A percentile compares a stretch with the other conserved stretches of the same genome.
phyloP scores from a whole-genome alignment of 2,329 filamentous ascomycete species.

The Didymella arachidicola region DNA sequence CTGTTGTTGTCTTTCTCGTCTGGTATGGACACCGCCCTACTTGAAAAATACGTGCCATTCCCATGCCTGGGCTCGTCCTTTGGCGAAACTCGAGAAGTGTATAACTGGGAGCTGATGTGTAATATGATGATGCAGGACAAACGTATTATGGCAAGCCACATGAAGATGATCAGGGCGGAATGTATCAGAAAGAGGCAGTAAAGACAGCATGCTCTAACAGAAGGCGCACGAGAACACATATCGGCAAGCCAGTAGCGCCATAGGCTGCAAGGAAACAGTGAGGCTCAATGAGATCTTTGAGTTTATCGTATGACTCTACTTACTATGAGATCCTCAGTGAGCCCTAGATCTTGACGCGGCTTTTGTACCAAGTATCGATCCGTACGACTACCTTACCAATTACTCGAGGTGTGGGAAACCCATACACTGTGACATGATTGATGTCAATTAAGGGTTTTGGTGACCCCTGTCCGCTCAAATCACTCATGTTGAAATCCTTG shows the following conservation, averaged over 20 bases:
- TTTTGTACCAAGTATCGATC: background rate
- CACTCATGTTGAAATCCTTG: too few species aligned
- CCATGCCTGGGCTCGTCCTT: background rate
- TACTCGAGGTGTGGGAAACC: too few species aligned
- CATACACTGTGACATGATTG: too few species aligned
- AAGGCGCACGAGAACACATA: background rate
- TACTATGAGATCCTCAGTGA: background rate
- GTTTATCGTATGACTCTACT: background rate
- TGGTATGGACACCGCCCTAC: background rate
- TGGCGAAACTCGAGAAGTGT: background rate
- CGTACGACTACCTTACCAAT: background rate
- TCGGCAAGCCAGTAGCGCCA: background rate
- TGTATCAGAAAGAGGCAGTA: background rate
- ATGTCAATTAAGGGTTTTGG: too few species aligned
- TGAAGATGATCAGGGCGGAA: background rate
- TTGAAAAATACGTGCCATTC: background rate
- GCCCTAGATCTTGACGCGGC: background rate
- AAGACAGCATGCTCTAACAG: background rate
- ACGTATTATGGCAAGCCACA: background rate
- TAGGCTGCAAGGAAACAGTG: background rate
- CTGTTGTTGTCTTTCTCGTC: background rate
- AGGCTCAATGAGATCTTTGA: background rate
- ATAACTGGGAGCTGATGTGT: background rate
- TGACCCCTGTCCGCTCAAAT: too few species aligned
- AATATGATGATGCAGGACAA: constrained; percentile 1